Conservation (phyloP, 441 rosid genomes). For the Arabidopsis hybrid region DNA sequence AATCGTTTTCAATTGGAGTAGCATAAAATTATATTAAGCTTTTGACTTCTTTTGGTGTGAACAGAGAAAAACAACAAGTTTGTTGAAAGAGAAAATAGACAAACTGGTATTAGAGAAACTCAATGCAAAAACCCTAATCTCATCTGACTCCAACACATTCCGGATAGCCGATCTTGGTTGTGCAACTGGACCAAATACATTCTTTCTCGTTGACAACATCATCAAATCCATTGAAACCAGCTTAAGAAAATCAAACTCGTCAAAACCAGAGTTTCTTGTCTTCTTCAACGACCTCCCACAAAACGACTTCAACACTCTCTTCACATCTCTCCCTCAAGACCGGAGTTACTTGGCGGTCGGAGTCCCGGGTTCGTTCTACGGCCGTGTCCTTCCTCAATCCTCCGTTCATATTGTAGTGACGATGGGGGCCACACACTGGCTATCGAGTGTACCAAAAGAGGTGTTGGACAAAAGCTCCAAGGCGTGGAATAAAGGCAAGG, state of each 20-base stretch:
- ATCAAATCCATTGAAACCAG: slow-evolving; percentile 39
- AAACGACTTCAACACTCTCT: slow-evolving; percentile 56
- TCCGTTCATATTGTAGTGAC: slow-evolving; percentile 52
- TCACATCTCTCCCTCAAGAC: slow-evolving; percentile 49
- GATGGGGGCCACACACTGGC: slow-evolving; percentile 56
- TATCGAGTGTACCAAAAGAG: slow-evolving; percentile 52
- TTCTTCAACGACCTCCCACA: slow-evolving; percentile 49
- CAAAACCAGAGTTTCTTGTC: slow-evolving; percentile 47
- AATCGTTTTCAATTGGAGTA: neutral
- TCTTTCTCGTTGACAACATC: slow-evolving; percentile 49
- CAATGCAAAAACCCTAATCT: slow-evolving; percentile 47
- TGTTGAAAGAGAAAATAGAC: slow-evolving; percentile 49
- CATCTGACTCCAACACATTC: slow-evolving; percentile 43
- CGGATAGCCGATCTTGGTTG: slow-evolving; percentile 70
- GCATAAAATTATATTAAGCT: neutral
- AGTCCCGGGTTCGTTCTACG: slow-evolving; percentile 54
- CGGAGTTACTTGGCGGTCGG: slow-evolving; percentile 52
- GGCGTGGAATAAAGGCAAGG: slow-evolving; percentile 58
- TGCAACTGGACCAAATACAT: slow-evolving; percentile 67
- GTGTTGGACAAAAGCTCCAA: slow-evolving; percentile 43
- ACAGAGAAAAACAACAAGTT: slow-evolving; percentile 40
- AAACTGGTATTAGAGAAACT: slow-evolving; percentile 52
- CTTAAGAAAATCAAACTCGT: slow-evolving; percentile 18
- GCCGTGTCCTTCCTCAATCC: slow-evolving; percentile 49
- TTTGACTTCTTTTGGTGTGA: slow-evolving; percentile 24